These are phyloP conservation scores for Xylaria venustula DNA, from an alignment of 495 filamentous ascomycete species.

Conservation along the genomic window DNA sequence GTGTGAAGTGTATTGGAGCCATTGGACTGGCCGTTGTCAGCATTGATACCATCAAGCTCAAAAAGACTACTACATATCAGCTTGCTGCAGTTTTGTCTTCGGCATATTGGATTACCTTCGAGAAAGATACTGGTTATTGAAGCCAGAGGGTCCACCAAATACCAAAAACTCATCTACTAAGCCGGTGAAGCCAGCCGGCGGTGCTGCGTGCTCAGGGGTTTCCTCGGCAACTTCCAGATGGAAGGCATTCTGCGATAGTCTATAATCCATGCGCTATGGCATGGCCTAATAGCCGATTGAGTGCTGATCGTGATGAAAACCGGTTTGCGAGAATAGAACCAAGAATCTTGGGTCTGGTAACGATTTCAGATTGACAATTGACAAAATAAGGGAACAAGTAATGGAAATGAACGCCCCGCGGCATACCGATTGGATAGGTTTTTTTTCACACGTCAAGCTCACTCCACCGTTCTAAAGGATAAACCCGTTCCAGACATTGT, in stretches of 20 bases:
- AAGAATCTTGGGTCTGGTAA: not conserved
- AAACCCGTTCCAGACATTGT: not conserved
- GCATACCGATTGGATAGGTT: not conserved
- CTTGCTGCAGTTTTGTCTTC: not conserved
- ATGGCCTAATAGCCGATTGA: not conserved
- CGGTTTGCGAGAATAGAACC: not conserved
- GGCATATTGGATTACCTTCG: not conserved
- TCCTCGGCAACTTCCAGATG: not conserved
- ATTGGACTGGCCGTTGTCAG: not conserved
- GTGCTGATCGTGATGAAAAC: not conserved
- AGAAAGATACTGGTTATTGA: not conserved
- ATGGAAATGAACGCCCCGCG: not conserved
- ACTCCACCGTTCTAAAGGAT: not conserved
- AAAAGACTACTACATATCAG: not conserved
- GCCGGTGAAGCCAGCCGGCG: not conserved
- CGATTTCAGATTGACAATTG: not conserved
- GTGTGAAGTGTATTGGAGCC: not conserved
- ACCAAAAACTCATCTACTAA: not conserved
- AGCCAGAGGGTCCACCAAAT: slow-evolving; percentile 1
- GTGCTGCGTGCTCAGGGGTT: not conserved
- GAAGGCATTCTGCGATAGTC: not conserved
- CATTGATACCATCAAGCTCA: not conserved
- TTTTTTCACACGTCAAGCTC: not conserved
- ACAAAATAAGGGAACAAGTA: not conserved
- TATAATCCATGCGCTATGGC: slow-evolving; percentile 2